A percentile compares a stretch with the other conserved stretches of the same genome.
These are phyloP conservation scores for Neurospora sp. DNA, from an alignment of 495 filamentous ascomycete genomes.

Conservation along the genomic window DNA sequence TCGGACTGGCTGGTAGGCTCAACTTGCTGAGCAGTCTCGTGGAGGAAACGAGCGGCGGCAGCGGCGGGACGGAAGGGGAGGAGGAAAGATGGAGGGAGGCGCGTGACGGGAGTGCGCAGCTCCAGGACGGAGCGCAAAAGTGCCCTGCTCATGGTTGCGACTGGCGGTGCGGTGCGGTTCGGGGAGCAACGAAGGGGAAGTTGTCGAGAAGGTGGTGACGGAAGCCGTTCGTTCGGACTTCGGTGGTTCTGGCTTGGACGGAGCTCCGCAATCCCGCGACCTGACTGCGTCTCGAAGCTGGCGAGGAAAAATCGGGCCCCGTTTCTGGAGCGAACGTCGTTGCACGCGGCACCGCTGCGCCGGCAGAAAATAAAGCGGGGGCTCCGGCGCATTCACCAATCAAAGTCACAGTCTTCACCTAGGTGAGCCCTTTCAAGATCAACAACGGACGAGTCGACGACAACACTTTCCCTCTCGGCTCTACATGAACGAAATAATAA, in stretches of 20 bases:
- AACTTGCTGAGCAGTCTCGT: constrained; percentile 19
- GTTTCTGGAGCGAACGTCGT: not conserved
- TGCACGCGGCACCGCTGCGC: not conserved
- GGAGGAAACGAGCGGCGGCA: constrained; percentile 18
- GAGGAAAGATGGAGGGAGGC: constrained; percentile 22
- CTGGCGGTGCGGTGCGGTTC: constrained; percentile 2
- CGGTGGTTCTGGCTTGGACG: not conserved
- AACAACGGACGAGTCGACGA: not conserved
- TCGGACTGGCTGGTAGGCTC: constrained; percentile 10
- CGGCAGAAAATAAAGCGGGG: constrained; percentile 4
- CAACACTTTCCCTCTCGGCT: not conserved
- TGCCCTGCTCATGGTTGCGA: constrained; percentile 32
- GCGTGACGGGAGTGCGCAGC: constrained; percentile 29
- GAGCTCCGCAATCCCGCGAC: constrained; percentile 2
- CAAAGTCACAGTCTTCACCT: not conserved
- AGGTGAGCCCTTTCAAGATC: not conserved
- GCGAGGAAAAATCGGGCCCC: constrained; percentile 1
- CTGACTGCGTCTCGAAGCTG: not conserved
- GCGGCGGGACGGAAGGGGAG: constrained; percentile 19
- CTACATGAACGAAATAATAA: not conserved
- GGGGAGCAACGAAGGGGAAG: constrained; percentile 6
- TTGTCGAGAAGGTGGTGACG: constrained; percentile 10
- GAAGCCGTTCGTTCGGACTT: not conserved
- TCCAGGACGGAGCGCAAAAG: constrained; percentile 39
- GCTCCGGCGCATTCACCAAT: not conserved